These are phyloP conservation scores for Trypanosoma conorhini DNA, from an alignment of 208 protist species.

Conservation along the genomic window DNA sequence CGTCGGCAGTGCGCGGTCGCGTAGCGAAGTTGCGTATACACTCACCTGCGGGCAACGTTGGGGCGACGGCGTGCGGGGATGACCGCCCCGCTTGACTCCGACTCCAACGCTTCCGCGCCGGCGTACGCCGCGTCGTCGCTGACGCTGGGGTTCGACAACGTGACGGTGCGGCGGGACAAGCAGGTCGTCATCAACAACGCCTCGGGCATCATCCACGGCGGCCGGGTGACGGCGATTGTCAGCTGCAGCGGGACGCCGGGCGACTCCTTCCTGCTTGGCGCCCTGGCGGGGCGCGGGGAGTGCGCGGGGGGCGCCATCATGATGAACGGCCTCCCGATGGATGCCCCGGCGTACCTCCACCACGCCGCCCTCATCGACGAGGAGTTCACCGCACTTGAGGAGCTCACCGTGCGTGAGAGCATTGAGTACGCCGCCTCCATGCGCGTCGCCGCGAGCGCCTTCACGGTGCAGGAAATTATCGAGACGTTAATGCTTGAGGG, in stretches of 20 bases:
- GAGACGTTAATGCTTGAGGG: constrained; percentile 36
- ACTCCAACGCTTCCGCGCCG: background rate
- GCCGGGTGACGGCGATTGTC: constrained; percentile 62
- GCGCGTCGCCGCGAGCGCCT: constrained; percentile 42
- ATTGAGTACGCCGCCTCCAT: constrained; percentile 50
- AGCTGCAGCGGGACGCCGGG: constrained; percentile 53
- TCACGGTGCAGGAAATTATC: constrained; percentile 45
- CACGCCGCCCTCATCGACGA: constrained; percentile 38
- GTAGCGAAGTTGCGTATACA: no score
- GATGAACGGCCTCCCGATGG: constrained; percentile 58
- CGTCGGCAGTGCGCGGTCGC: no score
- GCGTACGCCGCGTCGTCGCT: constrained; percentile 15
- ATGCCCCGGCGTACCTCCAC: constrained; percentile 41
- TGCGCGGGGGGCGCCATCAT: constrained; percentile 35
- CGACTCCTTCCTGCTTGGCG: constrained; percentile 41
- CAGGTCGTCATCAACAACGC: constrained; percentile 41
- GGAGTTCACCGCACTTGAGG: constrained; percentile 34
- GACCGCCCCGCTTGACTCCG: background rate
- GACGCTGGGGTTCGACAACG: constrained; percentile 45
- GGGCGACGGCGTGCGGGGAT: background rate
- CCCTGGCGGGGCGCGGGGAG: constrained; percentile 41
- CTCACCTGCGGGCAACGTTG: background rate
- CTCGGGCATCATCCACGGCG: constrained; percentile 46
- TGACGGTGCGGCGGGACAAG: constrained; percentile 31
- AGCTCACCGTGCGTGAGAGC: constrained; percentile 61